A percentile compares a stretch with the other conserved stretches of the same genome.
phyloP scores from a whole-genome alignment of 345 rosid genomes.

The Trapa incisa region DNA sequence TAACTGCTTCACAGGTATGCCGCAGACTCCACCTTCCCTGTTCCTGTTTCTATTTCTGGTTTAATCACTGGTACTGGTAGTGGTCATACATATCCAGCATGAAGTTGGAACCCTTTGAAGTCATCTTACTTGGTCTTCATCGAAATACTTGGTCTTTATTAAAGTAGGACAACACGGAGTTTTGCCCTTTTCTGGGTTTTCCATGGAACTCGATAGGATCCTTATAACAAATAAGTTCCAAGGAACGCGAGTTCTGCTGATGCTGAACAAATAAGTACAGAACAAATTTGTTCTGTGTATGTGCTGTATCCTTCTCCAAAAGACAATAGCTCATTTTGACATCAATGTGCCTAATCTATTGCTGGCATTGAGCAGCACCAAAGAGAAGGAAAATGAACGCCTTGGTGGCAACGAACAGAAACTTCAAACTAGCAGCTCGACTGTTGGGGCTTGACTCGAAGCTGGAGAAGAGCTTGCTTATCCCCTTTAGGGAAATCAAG shows the following conservation, averaged over 20 bases:
- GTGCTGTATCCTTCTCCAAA: background rate
- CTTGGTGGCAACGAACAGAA: conserved; percentile 88
- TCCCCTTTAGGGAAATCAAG: conserved; percentile 97
- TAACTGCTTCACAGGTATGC: conserved; percentile 5
- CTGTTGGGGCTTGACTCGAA: conserved; percentile 90
- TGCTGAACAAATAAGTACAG: too few species aligned
- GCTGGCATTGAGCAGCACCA: background rate
- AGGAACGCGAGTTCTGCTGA: too few species aligned
- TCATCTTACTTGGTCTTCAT: too few species aligned
- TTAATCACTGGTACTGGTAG: background rate
- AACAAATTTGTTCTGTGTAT: background rate
- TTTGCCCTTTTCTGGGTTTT: background rate
- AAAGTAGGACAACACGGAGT: background rate
- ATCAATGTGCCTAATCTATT: background rate
- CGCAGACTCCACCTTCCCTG: background rate
- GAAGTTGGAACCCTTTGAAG: background rate
- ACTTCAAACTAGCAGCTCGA: conserved; percentile 78
- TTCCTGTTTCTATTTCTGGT: background rate
- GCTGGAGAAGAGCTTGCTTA: conserved; percentile 88
- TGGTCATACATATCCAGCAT: too few species aligned
- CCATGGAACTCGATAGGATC: background rate
- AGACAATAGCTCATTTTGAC: background rate
- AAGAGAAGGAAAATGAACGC: conserved; percentile 51
- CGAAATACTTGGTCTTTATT: background rate
- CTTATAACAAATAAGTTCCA: too few species aligned